A percentile compares a stretch with the other conserved stretches of the same genome.
These are phyloP conservation scores for Gossypium turneri DNA, from an alignment of 345 rosid genomes.

Conservation along the genomic window DNA sequence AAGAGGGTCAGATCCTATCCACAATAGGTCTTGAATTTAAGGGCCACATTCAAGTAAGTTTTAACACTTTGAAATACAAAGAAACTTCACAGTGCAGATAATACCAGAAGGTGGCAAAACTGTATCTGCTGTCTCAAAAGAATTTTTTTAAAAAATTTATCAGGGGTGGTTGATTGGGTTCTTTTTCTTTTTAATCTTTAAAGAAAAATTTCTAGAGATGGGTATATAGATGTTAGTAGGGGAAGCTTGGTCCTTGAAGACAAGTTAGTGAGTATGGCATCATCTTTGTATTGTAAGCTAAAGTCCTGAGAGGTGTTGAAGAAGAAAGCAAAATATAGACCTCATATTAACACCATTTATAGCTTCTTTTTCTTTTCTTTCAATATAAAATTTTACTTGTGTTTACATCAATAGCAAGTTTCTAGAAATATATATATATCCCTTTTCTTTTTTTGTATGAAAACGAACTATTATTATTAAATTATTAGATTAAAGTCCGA, in stretches of 20 bases:
- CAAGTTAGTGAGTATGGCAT: conserved; percentile 20
- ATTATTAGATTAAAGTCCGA: too few species aligned
- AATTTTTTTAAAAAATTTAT: not conserved
- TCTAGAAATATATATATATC: conserved; percentile 12
- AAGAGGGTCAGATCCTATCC: conserved; percentile 86
- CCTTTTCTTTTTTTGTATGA: conserved; percentile 18
- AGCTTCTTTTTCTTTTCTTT: conserved; percentile 21
- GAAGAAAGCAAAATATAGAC: conserved; percentile 22
- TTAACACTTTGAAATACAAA: conserved; percentile 19
- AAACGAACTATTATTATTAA: too few species aligned
- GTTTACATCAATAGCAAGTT: conserved; percentile 26
- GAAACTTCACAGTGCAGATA: conserved; percentile 32
- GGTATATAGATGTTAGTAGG: not conserved
- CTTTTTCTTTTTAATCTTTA: conserved; percentile 19
- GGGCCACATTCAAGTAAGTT: conserved; percentile 17
- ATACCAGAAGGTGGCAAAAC: conserved; percentile 17
- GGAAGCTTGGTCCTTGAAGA: conserved; percentile 24
- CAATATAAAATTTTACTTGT: conserved; percentile 17
- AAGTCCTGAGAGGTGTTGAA: conserved; percentile 21
- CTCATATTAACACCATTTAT: conserved; percentile 16
- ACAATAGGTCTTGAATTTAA: conserved; percentile 48
- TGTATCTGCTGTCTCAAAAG: conserved; percentile 20
- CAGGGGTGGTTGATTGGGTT: conserved; percentile 36
- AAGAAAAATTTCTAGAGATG: not conserved
- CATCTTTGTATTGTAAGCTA: conserved; percentile 33